phyloP scores from a whole-genome alignment of 805 yeast species.

The Priceomyces medius region DNA sequence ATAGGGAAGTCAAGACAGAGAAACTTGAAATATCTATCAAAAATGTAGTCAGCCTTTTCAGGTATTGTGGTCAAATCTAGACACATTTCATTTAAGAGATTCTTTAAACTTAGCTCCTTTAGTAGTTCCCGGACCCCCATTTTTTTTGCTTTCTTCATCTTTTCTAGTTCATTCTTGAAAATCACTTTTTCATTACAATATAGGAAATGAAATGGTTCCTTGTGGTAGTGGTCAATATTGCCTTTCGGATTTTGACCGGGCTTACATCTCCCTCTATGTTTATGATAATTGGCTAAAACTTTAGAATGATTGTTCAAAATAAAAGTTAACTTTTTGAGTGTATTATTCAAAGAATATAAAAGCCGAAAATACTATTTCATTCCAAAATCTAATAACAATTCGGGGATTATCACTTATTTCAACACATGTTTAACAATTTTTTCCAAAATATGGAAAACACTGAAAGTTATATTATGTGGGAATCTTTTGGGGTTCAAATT shows the following conservation, averaged over 20 bases:
- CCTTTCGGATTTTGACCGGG: too few relatives aligned
- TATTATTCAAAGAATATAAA: not conserved
- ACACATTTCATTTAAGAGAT: not conserved
- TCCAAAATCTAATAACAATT: not conserved
- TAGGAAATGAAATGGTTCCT: too few relatives aligned
- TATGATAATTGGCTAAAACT: too few relatives aligned
- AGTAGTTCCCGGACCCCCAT: too few relatives aligned
- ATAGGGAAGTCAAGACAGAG: constrained; percentile 18
- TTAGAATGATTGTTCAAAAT: too few relatives aligned
- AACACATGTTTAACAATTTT: not conserved
- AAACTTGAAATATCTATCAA: constrained; percentile 36
- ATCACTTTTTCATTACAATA: too few relatives aligned
- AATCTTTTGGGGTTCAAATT: constrained; percentile 4
- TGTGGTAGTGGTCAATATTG: too few relatives aligned
- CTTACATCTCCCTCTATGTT: too few relatives aligned
- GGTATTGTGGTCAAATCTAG: not conserved
- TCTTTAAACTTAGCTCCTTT: too few relatives aligned
- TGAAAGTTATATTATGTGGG: not conserved
- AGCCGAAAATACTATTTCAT: not conserved
- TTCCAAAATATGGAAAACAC: not conserved
- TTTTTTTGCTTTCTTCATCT: too few relatives aligned
- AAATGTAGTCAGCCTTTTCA: constrained; percentile 31
- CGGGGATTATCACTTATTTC: not conserved
- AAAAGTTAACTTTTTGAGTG: too few relatives aligned
- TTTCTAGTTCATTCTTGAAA: too few relatives aligned